Base-by-base conservation (phyloP, 805 yeast species). In the Nakazawaea wyomingensis region DNA sequence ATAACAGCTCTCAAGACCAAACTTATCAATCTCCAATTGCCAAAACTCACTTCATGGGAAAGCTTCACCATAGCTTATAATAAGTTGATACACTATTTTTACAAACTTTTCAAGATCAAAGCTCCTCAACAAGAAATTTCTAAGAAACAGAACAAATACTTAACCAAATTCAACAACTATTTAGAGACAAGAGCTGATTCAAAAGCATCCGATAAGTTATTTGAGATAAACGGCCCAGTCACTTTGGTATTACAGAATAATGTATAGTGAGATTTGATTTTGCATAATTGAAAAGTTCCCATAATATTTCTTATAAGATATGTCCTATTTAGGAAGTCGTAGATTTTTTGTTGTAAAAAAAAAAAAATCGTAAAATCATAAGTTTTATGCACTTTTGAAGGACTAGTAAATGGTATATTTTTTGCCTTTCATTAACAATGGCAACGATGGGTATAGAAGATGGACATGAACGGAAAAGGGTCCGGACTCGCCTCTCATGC, bases 401-500 rank as follows among this genome's bases (percentile, higher is more conserved):
- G n/a, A n/a, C n/a, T n/a, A n/a, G n/a, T n/a, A n/a, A n/a, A n/a
- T n/a, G n/a, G n/a, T n/a, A n/a, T n/a, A n/a, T n/a, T n/a, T n/a
- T n/a, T n/a, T n/a, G n/a, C n/a, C n/a, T n/a, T n/a, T n/a, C n/a
- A n/a, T n/a, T n/a, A n/a, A n/a, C n/a, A n/a, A n/a, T n/a, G n/a
- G n/a, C n/a, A n/a, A n/a, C n/a, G n/a, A n/a, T n/a, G n/a, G 8
- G 11, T 11, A 9, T 11, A 24, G 11, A 24, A 24, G 11, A 8
- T 3, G 11, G 11, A 8, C 8, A 24, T 24, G 27, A 9, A 24
- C 27, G 11, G 8, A 43, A 37, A 19, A 18, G 46, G 17, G 37
- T 38, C 34, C 61, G 78, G 38, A 60, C 67, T 46, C 64, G 72
- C 0, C 49, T 74, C 7, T 71, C 73, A 0, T 74, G 80, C 49